Base-by-base conservation (phyloP, 805 yeast genomes). In the Maudiozyma bulderi region DNA sequence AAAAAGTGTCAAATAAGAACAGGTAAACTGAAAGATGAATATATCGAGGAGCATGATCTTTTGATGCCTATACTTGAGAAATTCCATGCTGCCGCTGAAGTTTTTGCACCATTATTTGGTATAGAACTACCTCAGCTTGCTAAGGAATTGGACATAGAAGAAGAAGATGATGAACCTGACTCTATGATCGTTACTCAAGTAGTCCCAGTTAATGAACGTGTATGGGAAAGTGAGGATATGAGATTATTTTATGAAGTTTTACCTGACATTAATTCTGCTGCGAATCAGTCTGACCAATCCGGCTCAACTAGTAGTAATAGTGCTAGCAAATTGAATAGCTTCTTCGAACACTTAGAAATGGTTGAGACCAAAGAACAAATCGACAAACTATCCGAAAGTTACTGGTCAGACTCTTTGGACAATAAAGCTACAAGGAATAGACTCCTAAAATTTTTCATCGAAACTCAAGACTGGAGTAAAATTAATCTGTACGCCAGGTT, bases 391-490 rank as follows among this genome's bases (percentile, higher is more conserved):
- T 76, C 74, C 1, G 51, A 60, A 13, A 71, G 69, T 8, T 82
- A 76, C 61, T 76, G 84, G 77, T 47, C 52, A 3, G 54, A 64
- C n/a, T 66, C 65, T 8, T 64, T 87, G 28, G 77, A 82, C 59
- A 86, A 85, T 58, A 86, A 83, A 61, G 89, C 93, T 0, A 80
- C 95, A 0, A 75, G 73, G 44, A 76, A 79, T 53, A 71, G 87
- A 54, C 59, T 89, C 7, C 58, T 78, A 45, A 76, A 74, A 47
- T 79, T 78, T 58, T 75, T 86, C 48, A 65, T 73, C 6, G 78
- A 76, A 26, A 68, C 74, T 44, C 63, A 70, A 43, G 76, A 77
- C 50, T 60, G 76, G 55, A 67, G 72, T 35, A 73, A 70, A 52
- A 65, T 75, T 31, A 73, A 68, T 50, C 70, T 75, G 43, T 83